Evolutionary conservation across 2,329 filamentous ascomycete genomes (phyloP).

Genomic region (Bipolaris bicolor): DNA sequence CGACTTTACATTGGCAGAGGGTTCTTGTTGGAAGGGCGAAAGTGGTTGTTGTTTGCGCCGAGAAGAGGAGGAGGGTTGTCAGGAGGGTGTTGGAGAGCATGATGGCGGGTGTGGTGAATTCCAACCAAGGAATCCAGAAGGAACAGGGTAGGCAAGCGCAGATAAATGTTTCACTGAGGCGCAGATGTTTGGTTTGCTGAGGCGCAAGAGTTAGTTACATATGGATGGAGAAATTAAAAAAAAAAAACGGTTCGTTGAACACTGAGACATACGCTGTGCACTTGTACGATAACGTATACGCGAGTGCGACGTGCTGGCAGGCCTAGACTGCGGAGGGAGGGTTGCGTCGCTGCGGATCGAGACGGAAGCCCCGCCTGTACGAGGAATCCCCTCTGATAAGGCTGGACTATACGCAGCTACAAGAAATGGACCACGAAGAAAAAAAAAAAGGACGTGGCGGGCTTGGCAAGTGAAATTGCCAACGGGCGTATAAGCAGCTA

Average conservation of each 20-base stretch:
- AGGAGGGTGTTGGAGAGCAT: neutral
- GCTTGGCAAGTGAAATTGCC: neutral
- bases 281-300: neutral
- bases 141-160: neutral
- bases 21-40: slow-evolving; percentile 33
- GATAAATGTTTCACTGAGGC: neutral
- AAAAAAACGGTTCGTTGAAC: neutral
- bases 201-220: neutral
- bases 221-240: neutral
- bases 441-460: neutral
- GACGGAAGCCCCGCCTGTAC: neutral
- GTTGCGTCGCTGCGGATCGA: neutral
- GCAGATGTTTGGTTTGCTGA: neutral
- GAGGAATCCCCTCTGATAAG: neutral
- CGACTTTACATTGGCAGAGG: slow-evolving; percentile 40
- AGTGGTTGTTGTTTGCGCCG: slow-evolving; percentile 6
- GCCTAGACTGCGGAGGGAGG: neutral
- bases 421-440: neutral
- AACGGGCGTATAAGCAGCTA: too few species aligned
- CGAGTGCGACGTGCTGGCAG: neutral
- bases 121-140: neutral
- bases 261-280: neutral
- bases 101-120: neutral
- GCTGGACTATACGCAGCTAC: neutral
- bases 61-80: slow-evolving; percentile 20